Base-by-base conservation (phyloP, 1,284 basidiomycete genomes). In the Somion occarium region DNA sequence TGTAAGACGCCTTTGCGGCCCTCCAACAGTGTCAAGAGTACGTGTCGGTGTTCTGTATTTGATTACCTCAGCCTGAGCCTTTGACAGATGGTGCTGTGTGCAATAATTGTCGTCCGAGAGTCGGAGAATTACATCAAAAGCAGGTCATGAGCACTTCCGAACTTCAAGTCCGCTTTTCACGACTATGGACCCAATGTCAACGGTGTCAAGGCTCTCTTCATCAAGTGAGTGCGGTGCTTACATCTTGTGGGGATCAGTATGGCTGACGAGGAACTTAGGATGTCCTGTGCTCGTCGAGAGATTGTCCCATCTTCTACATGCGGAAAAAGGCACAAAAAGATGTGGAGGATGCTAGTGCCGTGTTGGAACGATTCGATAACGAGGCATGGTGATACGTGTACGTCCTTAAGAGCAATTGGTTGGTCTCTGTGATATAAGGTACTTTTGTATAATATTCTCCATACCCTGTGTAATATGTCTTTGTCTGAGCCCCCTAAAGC, bases 291-390 rank as follows among this genome's bases (percentile, higher is more conserved):
- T 91, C 91, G 0, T 96, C 92, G 64, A 95, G 92, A 64, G 96
- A 99, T 69, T 99, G 96, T 60, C 96, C 96, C 0, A 98, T 98
- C 56, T 98, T 95, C 69, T 98, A 98, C 68, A 93, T 96, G 83
- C 76, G 96, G 38, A 97, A 96, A 69, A 96, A 96, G 61, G 85
- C 94, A 4, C 95, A 98, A 67, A 97, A 97, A 66, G 93, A 98
- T 61, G 94, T 95, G 0, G 91, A 91, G 56, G 91, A 95, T 59
- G 80, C 88, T 1, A 84, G 82, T 52, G 65, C 76, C 1, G 77
- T 88, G 38, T 68, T 98, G 39, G 90, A 92, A 56, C 80, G 95
- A 11, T 98, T 98, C 65, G 85, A 90, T 54, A 69, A 69, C 5
- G 86, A 91, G 60, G 60, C 74, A 23, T 67, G 65, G 65, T 67